phyloP scores from a whole-genome alignment of 2,329 filamentous ascomycete genomes.

The Penicillium sp. region DNA sequence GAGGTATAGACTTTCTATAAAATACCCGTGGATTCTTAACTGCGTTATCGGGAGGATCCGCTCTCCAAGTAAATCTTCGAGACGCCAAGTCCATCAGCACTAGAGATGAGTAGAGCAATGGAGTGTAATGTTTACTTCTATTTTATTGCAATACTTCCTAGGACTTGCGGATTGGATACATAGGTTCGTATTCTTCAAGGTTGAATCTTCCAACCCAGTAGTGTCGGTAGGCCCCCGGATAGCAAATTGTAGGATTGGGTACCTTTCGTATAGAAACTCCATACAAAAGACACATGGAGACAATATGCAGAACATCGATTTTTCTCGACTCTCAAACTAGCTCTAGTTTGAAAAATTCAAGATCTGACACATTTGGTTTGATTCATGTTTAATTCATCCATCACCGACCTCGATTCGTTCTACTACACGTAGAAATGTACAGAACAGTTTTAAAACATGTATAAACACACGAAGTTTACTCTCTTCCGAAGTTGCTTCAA shows the following conservation, averaged over 20 bases:
- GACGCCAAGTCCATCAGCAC: conserved; percentile 8
- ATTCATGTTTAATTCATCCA: not conserved
- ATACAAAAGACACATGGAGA: not conserved
- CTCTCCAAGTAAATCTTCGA: conserved; percentile 16
- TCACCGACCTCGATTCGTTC: no score
- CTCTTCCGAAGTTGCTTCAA: not conserved
- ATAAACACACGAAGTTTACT: no score
- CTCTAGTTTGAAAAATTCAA: not conserved
- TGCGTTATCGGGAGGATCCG: conserved; percentile 19
- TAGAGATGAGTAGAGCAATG: not conserved
- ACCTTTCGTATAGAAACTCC: not conserved
- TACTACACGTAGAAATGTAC: no score
- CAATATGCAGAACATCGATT: not conserved
- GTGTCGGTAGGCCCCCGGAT: not conserved
- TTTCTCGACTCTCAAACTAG: not conserved
- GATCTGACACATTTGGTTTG: not conserved
- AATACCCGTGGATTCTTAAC: no score
- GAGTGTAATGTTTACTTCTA: not conserved
- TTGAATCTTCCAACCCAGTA: not conserved
- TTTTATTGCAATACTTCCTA: not conserved
- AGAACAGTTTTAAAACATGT: no score
- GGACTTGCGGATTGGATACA: not conserved
- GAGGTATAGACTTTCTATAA: no score
- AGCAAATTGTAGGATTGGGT: not conserved
- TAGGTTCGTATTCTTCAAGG: not conserved